Evolutionary conservation across 2,329 filamentous ascomycete genomes (phyloP).

Genomic region (Parascedosporium putredinis): DNA sequence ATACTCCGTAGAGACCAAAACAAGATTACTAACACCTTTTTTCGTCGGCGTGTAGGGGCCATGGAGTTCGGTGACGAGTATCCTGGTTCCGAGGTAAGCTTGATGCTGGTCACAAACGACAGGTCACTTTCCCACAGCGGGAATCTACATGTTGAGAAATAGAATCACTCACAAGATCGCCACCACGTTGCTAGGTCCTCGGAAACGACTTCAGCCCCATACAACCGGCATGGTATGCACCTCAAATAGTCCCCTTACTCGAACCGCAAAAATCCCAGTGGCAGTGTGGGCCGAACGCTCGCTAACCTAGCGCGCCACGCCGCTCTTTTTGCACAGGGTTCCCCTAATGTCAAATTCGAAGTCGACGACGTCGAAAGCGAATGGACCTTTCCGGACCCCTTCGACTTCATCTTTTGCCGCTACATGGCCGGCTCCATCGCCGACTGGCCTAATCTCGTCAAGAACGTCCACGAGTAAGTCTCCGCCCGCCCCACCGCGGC

Average conservation of each 20-base stretch:
- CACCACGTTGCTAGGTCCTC: constrained; percentile 13
- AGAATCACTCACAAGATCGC: too few relatives aligned
- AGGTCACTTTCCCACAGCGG: not conserved
- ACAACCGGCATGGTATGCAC: constrained; percentile 14
- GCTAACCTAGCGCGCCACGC: constrained; percentile 12
- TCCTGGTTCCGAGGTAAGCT: constrained; percentile 14
- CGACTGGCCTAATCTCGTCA: constrained; percentile 41
- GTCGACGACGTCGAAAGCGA: constrained; percentile 47
- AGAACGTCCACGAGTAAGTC: constrained; percentile 32
- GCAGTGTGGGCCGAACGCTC: too few relatives aligned
- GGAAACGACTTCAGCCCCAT: constrained; percentile 16
- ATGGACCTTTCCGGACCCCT: constrained; percentile 43
- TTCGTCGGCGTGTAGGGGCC: too few relatives aligned
- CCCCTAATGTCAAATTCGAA: constrained; percentile 46
- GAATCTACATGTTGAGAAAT: too few relatives aligned
- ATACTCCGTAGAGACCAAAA: too few relatives aligned
- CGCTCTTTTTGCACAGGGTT: constrained; percentile 43
- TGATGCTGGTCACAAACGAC: not conserved
- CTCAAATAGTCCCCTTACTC: too few relatives aligned
- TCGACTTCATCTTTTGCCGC: constrained; percentile 52
- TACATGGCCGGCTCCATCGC: constrained; percentile 45
- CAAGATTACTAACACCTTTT: too few relatives aligned
- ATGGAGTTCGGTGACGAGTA: constrained; percentile 28
- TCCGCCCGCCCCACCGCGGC: constrained; percentile 19
- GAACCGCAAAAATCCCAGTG: too few relatives aligned